Evolutionary conservation across 2,329 filamentous ascomycete genomes (phyloP), one percentile per base, ranked within the genome.

Genomic region (Penicillium sclerotiorum): DNA sequence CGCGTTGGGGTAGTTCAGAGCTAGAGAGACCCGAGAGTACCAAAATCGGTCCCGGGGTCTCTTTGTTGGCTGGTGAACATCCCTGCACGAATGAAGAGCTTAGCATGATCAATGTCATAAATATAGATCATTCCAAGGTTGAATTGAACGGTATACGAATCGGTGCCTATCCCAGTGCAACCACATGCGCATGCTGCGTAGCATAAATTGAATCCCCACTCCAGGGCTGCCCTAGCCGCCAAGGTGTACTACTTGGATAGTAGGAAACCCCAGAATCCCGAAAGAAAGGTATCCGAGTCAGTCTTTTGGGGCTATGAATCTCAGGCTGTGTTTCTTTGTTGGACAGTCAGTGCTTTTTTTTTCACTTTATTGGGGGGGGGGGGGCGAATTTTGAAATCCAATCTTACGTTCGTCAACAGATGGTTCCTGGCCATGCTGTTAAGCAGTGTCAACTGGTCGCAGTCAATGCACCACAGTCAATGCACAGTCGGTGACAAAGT

Each of bases 31-130:
- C 13, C 27, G 28, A 23, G 36, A 28, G 41, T 33, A 23, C 58
- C 49, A 53, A 49, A 55, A 32, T 42, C 13, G 13, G 13, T 9
- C 3, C 13, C 13, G 25, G 43, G 45, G 37, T 41, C 30, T 53
- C 52, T 57, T 56, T 60, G 57, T 60, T 59, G 40, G 43, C 47
- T 36, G 28, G 25, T 37, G 20, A 18, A 4, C 18, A 47, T 13
- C 45, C 12, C 18, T 36, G 30, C 45, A 41, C n/a, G 28, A 45
- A 50, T 42, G 22, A 25, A 21, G 42, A 50, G 11, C 35, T 54
- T 45, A 39, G 43, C 38, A 28, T 25, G 36, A 18, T 40, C 45
- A 37, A 8, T 13, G 5, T 2, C 33, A 18, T 38, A 35, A 48
- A 38, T 36, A 38, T 32, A 41, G 9, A 6, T 20, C 21, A 36